Percentiles rank a stretch among this genome's conserved stretches.
phyloP scores from a whole-genome alignment of 805 yeast genomes.

The Monosporozyma servazzii region DNA sequence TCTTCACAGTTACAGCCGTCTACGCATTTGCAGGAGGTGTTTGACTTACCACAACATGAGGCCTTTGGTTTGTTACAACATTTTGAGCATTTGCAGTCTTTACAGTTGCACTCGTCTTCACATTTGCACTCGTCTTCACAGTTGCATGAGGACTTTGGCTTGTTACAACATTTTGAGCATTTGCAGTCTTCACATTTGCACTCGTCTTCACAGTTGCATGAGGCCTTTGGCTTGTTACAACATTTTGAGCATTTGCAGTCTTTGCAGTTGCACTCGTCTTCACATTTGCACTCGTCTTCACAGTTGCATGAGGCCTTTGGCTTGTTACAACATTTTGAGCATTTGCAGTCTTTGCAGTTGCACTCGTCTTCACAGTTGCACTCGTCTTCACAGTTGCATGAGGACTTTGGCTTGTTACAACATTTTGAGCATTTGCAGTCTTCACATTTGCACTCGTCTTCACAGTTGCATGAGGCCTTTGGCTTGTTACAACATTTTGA shows the following conservation, averaged over 20 bases:
- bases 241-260: background rate
- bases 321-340: background rate
- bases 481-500: too few species aligned
- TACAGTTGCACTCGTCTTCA: background rate
- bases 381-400: background rate
- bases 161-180: background rate
- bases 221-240: background rate
- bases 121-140: constrained; percentile 1
- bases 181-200: background rate
- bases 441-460: background rate
- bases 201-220: background rate
- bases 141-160: background rate
- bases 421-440: background rate
- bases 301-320: background rate
- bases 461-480: background rate
- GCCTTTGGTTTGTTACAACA: background rate
- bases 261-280: background rate
- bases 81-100: background rate
- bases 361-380: background rate
- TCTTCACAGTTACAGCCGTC: background rate
- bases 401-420: background rate
- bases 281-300: background rate
- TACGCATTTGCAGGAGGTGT: too few species aligned
- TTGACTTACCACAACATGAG: background rate
- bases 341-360: background rate